phyloP scores from a whole-genome alignment of 2,329 filamentous ascomycete species.

The Dactylellina leptospora region DNA sequence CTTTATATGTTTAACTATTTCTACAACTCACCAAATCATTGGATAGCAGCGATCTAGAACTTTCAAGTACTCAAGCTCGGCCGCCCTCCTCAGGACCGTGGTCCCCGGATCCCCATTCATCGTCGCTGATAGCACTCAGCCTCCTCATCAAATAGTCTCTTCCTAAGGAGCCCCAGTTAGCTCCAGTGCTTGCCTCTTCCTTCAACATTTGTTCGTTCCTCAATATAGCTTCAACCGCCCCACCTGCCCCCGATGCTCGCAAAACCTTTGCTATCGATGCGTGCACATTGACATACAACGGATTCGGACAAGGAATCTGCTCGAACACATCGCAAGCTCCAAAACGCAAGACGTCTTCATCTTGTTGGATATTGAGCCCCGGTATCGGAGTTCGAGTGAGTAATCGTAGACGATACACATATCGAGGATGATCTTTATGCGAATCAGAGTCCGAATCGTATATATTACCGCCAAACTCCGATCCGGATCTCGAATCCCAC shows the following conservation, averaged over 20 bases:
- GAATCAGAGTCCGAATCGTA: not conserved
- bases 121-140: conserved; percentile 41
- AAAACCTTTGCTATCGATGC: conserved; percentile 30
- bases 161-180: conserved; percentile 39
- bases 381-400: conserved; percentile 11
- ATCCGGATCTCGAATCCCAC: conserved; percentile 18
- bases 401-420: conserved; percentile 33
- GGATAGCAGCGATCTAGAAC: too few species aligned
- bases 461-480: conserved; percentile 2
- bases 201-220: conserved; percentile 27
- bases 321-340: conserved; percentile 20
- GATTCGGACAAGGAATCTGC: conserved; percentile 25
- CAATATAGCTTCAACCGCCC: conserved; percentile 28
- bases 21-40: too few species aligned
- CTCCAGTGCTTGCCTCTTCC: conserved; percentile 39
- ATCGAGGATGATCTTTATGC: conserved; percentile 2
- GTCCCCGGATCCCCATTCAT: conserved; percentile 13
- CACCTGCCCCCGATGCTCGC: conserved; percentile 26
- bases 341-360: conserved; percentile 33
- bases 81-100: not conserved
- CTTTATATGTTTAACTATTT: too few species aligned
- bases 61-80: too few species aligned
- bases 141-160: conserved; percentile 38
- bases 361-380: conserved; percentile 22
- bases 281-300: conserved; percentile 30